Evolutionary conservation across 1,139 yeast genomes (phyloP).

Genomic region (Geotrichum citri-aurantii): DNA sequence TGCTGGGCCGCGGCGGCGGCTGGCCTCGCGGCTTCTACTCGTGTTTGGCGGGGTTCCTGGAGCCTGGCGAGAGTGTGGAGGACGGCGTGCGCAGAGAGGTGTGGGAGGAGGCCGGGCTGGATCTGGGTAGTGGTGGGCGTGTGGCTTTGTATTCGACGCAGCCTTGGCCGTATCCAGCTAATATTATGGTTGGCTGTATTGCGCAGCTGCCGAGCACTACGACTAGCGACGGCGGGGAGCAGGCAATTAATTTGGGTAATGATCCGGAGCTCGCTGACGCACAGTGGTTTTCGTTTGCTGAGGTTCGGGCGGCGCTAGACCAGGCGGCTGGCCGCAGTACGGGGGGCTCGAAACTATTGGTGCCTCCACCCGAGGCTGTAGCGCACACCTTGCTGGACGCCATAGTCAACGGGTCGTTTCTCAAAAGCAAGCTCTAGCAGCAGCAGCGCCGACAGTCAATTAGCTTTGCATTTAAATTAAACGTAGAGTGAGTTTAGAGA

Average conservation of each 20-base stretch:
- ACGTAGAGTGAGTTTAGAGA: too few relatives aligned
- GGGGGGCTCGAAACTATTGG: not conserved
- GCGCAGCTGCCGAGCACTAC: slow-evolving; percentile 63
- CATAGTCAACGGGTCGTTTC: slow-evolving; percentile 28
- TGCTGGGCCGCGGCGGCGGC: slow-evolving; percentile 66
- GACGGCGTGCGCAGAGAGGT: slow-evolving; percentile 83
- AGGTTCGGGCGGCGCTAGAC: slow-evolving; percentile 45
- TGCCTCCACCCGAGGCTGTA: slow-evolving; percentile 49
- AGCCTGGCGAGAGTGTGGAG: slow-evolving; percentile 89
- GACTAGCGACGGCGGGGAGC: slow-evolving; percentile 46
- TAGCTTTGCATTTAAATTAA: too few relatives aligned
- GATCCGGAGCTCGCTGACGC: slow-evolving; percentile 85
- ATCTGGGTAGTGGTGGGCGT: slow-evolving; percentile 52
- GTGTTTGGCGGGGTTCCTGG: slow-evolving; percentile 95
- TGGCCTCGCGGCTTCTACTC: slow-evolving; percentile 52
- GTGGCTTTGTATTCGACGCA: slow-evolving; percentile 65
- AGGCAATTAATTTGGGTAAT: slow-evolving; percentile 58
- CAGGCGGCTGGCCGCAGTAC: slow-evolving; percentile 25
- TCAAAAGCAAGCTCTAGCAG: not conserved
- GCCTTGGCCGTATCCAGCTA: slow-evolving; percentile 97
- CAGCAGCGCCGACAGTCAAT: not conserved
- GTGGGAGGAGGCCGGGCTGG: slow-evolving; percentile 93
- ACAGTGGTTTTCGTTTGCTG: slow-evolving; percentile 65
- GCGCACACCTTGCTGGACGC: slow-evolving; percentile 43
- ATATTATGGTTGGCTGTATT: slow-evolving; percentile 87